Conservation (phyloP, 164 flowering plant species). For the Magnolia officinalis region DNA sequence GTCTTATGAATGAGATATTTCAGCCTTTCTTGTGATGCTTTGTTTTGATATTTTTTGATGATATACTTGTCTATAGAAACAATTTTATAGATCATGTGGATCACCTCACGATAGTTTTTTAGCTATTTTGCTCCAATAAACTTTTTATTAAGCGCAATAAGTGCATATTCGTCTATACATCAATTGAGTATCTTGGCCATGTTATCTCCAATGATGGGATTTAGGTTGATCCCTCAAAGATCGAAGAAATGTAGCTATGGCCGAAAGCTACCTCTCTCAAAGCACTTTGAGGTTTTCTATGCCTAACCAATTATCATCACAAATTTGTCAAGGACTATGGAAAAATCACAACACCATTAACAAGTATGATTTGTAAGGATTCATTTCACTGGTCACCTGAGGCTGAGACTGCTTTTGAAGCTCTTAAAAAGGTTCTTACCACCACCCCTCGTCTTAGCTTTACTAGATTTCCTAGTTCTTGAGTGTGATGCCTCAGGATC, state of each 20-base stretch:
- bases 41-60: neutral
- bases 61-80: neutral
- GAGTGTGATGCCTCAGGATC: neutral
- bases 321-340: neutral
- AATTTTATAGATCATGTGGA: neutral
- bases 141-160: neutral
- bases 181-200: constrained; percentile 4
- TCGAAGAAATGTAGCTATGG: neutral
- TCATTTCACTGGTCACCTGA: neutral
- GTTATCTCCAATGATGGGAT: neutral
- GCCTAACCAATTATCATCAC: neutral
- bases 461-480: neutral
- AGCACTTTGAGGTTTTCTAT: neutral
- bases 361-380: neutral
- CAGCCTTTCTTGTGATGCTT: neutral
- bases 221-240: neutral
- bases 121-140: neutral
- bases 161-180: neutral
- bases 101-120: neutral
- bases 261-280: neutral
- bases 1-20: neutral
- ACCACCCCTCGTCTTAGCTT: neutral
- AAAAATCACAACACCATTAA: neutral
- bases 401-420: neutral
- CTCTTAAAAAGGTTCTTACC: neutral